These are phyloP conservation scores for Solanum aculeatissimum DNA, from an alignment of 305 asterid genomes.

Conservation along the genomic window DNA sequence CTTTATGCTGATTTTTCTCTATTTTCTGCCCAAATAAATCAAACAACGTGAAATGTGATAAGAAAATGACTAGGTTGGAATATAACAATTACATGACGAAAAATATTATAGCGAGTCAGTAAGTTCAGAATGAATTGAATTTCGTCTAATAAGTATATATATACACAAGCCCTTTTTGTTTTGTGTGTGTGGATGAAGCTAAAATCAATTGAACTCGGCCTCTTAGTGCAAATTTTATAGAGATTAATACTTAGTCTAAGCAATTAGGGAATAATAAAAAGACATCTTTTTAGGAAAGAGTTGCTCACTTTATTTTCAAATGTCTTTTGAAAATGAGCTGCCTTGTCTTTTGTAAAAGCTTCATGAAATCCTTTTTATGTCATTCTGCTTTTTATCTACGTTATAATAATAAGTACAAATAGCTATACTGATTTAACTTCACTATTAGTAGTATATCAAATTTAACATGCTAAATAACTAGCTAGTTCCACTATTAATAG, in stretches of 20 bases:
- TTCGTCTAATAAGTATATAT: neutral
- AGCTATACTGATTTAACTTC: neutral
- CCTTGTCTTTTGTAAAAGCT: neutral
- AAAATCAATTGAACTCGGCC: no score
- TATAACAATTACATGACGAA: neutral
- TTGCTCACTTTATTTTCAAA: neutral
- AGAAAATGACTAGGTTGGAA: no score
- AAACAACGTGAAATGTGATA: neutral
- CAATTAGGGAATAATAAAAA: neutral
- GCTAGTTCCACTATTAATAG: neutral
- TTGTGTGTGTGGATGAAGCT: no score
- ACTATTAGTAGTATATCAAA: neutral
- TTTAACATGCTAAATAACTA: neutral
- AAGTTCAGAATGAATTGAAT: neutral
- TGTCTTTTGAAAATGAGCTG: neutral
- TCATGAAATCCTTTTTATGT: neutral
- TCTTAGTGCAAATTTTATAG: no score
- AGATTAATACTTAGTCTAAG: neutral
- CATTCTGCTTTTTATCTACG: neutral
- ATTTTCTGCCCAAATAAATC: slow-evolving; percentile 16
- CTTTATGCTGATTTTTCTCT: slow-evolving; percentile 49
- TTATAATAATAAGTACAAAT: neutral
- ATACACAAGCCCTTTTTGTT: no score
- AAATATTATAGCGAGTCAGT: neutral
- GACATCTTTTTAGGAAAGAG: neutral